These are phyloP conservation scores for Acer campestre DNA, from an alignment of 345 rosid species.

Conservation along the genomic window DNA sequence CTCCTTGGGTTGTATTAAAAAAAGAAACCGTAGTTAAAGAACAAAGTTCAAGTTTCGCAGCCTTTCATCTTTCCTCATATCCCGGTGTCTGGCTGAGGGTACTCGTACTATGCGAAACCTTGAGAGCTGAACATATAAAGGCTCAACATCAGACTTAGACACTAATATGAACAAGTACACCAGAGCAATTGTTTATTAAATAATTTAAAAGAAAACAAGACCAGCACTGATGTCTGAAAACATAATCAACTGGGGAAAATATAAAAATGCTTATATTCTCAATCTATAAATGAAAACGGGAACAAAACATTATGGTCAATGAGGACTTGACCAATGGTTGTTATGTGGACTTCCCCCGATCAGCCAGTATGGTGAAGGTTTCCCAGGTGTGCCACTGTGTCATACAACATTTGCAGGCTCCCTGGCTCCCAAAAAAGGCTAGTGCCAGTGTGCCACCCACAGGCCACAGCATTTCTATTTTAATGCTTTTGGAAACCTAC, in stretches of 20 bases:
- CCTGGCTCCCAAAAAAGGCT: neutral
- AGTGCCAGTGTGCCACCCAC: neutral
- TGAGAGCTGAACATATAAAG: neutral
- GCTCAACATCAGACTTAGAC: neutral
- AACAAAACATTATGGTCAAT: neutral
- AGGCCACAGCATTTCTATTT: neutral
- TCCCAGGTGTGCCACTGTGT: neutral
- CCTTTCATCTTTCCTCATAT: neutral
- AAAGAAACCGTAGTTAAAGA: constrained; percentile 17
- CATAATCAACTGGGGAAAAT: neutral
- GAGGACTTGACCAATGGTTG: neutral
- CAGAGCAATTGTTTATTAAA: neutral
- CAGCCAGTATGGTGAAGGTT: neutral
- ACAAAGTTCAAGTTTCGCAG: constrained; percentile 2
- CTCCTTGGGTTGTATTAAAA: constrained; percentile 4
- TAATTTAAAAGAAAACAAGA: neutral
- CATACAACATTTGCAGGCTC: neutral
- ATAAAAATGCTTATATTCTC: neutral
- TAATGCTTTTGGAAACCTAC: neutral
- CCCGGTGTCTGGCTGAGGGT: neutral
- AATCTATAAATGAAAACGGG: neutral
- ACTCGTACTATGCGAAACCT: neutral
- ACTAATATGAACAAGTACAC: neutral
- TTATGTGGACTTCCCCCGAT: neutral
- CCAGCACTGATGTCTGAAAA: neutral